Evolutionary conservation across 2,329 filamentous ascomycete genomes (phyloP).

Genomic region (Hymenoscyphus occultus): DNA sequence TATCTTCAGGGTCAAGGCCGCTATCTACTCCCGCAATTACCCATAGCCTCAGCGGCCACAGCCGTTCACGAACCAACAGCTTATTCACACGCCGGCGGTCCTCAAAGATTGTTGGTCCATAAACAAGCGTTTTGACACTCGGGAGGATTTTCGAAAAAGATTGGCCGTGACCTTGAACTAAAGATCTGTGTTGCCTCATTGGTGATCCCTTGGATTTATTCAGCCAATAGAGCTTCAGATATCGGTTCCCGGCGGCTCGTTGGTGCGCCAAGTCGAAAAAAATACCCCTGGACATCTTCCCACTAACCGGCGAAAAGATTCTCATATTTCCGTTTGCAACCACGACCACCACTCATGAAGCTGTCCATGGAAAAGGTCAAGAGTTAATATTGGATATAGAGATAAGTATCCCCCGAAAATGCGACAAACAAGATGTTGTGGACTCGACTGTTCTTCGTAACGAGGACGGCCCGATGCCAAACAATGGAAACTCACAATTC

Average conservation of each 20-base stretch:
- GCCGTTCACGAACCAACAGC: slow-evolving; percentile 11
- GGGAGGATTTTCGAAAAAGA: neutral
- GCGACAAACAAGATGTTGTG: neutral
- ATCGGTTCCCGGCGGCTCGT: slow-evolving; percentile 22
- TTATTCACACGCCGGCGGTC: neutral
- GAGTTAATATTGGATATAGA: slow-evolving; percentile 1
- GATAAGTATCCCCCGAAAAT: neutral
- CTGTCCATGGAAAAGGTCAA: neutral
- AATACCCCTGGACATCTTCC: slow-evolving; percentile 14
- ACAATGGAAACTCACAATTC: slow-evolving; percentile 3
- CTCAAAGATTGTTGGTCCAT: neutral
- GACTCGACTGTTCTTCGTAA: slow-evolving; percentile 1
- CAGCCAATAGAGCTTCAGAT: slow-evolving; percentile 26
- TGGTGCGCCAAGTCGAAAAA: slow-evolving; percentile 14
- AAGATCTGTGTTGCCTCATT: slow-evolving; percentile 21
- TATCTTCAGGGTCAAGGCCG: slow-evolving; percentile 9
- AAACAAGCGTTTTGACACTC: neutral
- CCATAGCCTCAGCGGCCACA: slow-evolving; percentile 10
- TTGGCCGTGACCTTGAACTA: slow-evolving; percentile 15
- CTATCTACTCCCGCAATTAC: slow-evolving; percentile 9
- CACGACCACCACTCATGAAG: neutral
- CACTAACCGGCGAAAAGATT: slow-evolving; percentile 8
- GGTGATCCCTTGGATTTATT: slow-evolving; percentile 20
- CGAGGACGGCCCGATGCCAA: neutral
- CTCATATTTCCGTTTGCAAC: slow-evolving; percentile 16